Evolutionary conservation across 2,329 filamentous ascomycete species (phyloP).

Genomic region (Fonsecaea multimorphosa): DNA sequence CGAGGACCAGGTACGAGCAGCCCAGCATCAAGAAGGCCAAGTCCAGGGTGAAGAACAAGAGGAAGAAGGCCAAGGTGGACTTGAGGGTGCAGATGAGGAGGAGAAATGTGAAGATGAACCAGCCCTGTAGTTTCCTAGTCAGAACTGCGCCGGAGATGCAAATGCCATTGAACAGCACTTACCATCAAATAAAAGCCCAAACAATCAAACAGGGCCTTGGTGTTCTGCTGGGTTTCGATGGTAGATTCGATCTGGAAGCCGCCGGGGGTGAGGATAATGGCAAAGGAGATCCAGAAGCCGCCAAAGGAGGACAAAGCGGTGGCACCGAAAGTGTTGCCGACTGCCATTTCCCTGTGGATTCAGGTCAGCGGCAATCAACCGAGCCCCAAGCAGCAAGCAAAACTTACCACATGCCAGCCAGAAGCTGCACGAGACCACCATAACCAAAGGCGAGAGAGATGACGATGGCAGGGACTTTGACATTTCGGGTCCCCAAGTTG

Average conservation of each 20-base stretch:
- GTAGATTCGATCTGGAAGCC: constrained; percentile 66
- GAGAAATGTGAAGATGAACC: constrained; percentile 85
- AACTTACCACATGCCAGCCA: constrained; percentile 83
- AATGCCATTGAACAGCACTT: constrained; percentile 13
- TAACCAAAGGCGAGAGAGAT: constrained; percentile 74
- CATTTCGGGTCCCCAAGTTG: constrained; percentile 70
- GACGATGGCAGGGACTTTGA: constrained; percentile 69
- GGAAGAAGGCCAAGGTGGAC: constrained; percentile 79
- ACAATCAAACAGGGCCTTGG: constrained; percentile 61
- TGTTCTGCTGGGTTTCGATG: constrained; percentile 43
- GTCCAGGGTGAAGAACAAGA: constrained; percentile 78
- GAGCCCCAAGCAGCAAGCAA: neutral
- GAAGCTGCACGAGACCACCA: constrained; percentile 77
- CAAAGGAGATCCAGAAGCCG: constrained; percentile 81
- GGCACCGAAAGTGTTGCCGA: constrained; percentile 86
- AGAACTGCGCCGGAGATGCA: neutral
- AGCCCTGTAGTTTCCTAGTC: constrained; percentile 56
- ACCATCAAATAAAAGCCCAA: constrained; percentile 76
- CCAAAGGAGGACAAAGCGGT: constrained; percentile 82
- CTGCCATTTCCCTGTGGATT: constrained; percentile 74
- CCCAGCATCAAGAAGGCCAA: constrained; percentile 76
- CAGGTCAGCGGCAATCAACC: neutral
- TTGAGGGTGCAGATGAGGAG: constrained; percentile 75
- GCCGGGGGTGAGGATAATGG: constrained; percentile 71
- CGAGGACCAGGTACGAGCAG: constrained; percentile 65